Evolutionary conservation across 2,329 filamentous ascomycete genomes (phyloP), one percentile per base, ranked within the genome.

Genomic region (Drechslerella stenobrocha): DNA sequence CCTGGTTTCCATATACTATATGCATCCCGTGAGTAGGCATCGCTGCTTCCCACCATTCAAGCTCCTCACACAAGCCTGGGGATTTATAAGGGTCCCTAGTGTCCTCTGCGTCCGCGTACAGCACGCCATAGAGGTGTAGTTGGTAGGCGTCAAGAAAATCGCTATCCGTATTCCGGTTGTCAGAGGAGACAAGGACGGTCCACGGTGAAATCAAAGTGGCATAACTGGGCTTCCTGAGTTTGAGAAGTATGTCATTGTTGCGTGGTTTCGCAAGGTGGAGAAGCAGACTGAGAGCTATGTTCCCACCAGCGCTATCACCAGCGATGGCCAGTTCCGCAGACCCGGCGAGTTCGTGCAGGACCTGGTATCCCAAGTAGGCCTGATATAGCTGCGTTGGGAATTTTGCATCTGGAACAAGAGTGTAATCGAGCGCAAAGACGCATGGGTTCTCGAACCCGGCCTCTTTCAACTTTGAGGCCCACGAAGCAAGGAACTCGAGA

Each of bases 161-260:
- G 71, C 86, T 88, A 2, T 78, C 75, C 0, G 87, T 92, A 71
- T 87, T 84, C 53, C 79, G 80, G 72, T 91, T 86, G 52, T 83
- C 81, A 4, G 79, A 77, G 0, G 87, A 89, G 35, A 89, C 79
- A 37, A 95, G 82, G 1, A 85, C 87, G 9, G 86, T 81, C 90
- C 90, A 95, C 0, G 89, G 89, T 7, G 87, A 91, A 65, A 95
- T 88, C 66, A 93, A 79, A 20, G 86, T 80, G 1, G 86, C 88
- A 73, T 90, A 78, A 1, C 79, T 82, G 0, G 84, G 84, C 28
- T 74, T 72, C 78, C 76, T 73, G 77, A 74, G 73, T 1, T 76
- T 73, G 52, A 79, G 77, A 18, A 80, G 78, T 15, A 44, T 34
- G 4, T 44, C 23, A 8, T 40, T 24, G 24, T 55, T 34, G 2